A percentile compares a stretch with the other conserved stretches of the same genome.
These are phyloP conservation scores for Fulvia fulva DNA, from an alignment of 2,329 filamentous ascomycete genomes.

Conservation along the genomic window DNA sequence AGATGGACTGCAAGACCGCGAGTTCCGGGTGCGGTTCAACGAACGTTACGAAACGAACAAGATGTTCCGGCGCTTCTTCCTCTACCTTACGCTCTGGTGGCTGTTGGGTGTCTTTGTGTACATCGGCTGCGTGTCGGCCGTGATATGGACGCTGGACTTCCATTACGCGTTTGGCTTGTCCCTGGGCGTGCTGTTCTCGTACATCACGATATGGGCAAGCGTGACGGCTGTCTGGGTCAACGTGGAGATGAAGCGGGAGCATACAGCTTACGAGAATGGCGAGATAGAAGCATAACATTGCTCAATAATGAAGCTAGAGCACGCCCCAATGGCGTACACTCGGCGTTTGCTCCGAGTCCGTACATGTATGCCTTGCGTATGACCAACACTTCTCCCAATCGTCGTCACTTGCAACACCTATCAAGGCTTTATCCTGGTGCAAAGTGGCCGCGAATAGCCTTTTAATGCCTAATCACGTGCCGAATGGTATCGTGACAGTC, in stretches of 20 bases:
- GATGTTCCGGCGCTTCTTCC: conserved; percentile 30
- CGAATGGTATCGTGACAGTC: not conserved
- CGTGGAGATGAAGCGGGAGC: conserved; percentile 30
- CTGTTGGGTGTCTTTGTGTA: conserved; percentile 28
- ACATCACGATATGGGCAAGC: conserved; percentile 28
- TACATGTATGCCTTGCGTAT: not conserved
- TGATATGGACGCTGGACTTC: conserved; percentile 32
- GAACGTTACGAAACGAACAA: conserved; percentile 30
- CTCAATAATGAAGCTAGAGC: not conserved
- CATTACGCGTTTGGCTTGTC: conserved; percentile 30
- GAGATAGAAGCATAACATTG: conserved; percentile 18
- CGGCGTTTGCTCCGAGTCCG: not conserved
- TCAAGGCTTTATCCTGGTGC: not conserved
- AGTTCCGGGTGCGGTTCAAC: conserved; percentile 32
- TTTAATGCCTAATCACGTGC: not conserved
- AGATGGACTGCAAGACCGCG: conserved; percentile 31
- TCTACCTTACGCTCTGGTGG: conserved; percentile 30
- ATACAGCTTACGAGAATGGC: conserved; percentile 27
- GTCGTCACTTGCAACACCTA: not conserved
- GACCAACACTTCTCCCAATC: not conserved
- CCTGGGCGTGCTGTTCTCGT: conserved; percentile 29
- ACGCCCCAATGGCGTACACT: not conserved
- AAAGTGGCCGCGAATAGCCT: not conserved
- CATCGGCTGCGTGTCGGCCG: conserved; percentile 27
- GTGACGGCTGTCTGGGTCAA: conserved; percentile 24